These are phyloP conservation scores for Crepidotus variabilis DNA, from an alignment of 768 basidiomycete genomes.

Conservation along the genomic window DNA sequence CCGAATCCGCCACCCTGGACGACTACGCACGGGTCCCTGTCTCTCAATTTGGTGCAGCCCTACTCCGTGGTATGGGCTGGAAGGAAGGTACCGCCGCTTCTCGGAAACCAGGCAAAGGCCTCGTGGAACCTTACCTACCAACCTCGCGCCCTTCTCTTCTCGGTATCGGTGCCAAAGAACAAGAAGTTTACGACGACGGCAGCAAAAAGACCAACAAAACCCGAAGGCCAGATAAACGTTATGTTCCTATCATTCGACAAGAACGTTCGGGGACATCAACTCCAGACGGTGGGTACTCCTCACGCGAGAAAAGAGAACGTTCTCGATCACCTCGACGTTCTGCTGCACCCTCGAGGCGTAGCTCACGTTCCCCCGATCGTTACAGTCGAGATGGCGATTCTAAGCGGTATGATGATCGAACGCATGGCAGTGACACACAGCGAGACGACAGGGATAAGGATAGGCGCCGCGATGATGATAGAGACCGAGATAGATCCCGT, in stretches of 20 bases:
- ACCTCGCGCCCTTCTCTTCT: slow-evolving; percentile 78
- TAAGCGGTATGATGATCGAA: slow-evolving; percentile 9
- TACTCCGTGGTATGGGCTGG: slow-evolving; percentile 97
- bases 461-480: slow-evolving; percentile 19
- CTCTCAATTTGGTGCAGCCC: slow-evolving; percentile 87
- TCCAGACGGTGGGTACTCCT: slow-evolving; percentile 25
- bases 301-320: slow-evolving; percentile 29
- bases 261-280: slow-evolving; percentile 35
- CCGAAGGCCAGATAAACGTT: slow-evolving; percentile 65
- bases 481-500: slow-evolving; percentile 26
- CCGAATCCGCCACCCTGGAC: slow-evolving; percentile 69
- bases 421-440: slow-evolving; percentile 7
- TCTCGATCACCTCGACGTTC: slow-evolving; percentile 37
- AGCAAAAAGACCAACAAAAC: slow-evolving; percentile 45
- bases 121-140: slow-evolving; percentile 80
- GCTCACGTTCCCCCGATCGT: slow-evolving; percentile 49
- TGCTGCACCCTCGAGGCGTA: slow-evolving; percentile 41
- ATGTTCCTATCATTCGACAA: slow-evolving; percentile 77
- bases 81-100: slow-evolving; percentile 75
- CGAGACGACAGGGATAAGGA: slow-evolving; percentile 25
- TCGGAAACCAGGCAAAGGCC: slow-evolving; percentile 55
- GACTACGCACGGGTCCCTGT: slow-evolving; percentile 93
- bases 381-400: slow-evolving; percentile 11
- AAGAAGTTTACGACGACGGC: slow-evolving; percentile 68
- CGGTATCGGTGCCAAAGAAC: slow-evolving; percentile 93